A percentile compares a stretch with the other conserved stretches of the same genome.
phyloP scores from a whole-genome alignment of 371 early-diverging fungal species.

The Zopfochytrium polystomum region DNA sequence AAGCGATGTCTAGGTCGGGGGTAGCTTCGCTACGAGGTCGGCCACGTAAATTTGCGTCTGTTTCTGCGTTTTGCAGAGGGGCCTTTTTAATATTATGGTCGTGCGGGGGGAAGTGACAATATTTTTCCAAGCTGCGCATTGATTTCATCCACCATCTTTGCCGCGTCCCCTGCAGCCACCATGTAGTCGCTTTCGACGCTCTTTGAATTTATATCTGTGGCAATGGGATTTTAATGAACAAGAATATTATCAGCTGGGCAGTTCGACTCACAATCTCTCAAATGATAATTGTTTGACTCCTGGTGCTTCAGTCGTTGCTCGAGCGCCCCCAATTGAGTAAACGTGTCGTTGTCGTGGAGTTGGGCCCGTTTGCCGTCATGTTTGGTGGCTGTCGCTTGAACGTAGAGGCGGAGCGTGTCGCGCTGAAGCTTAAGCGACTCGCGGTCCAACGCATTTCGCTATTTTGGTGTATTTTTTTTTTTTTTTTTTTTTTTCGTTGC shows the following conservation, averaged over 20 bases:
- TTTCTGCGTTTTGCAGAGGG: too few relatives aligned
- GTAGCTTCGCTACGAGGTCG: too few relatives aligned
- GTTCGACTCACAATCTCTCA: constrained; percentile 43
- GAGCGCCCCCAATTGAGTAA: constrained; percentile 43
- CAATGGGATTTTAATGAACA: constrained; percentile 4
- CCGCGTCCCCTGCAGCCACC: constrained; percentile 32
- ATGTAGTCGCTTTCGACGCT: constrained; percentile 49
- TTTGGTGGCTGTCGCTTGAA: constrained; percentile 23
- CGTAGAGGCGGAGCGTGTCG: constrained; percentile 31
- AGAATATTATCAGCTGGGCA: neutral
- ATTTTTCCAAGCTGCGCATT: constrained; percentile 42
- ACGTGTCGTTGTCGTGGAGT: constrained; percentile 54
- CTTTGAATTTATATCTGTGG: constrained; percentile 40
- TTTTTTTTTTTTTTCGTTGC: too few relatives aligned
- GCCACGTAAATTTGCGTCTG: too few relatives aligned
- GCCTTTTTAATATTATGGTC: constrained; percentile 22
- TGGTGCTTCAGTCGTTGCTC: constrained; percentile 47
- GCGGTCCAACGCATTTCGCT: constrained; percentile 39
- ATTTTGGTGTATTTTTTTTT: neutral
- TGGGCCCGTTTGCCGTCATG: constrained; percentile 42
- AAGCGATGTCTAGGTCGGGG: constrained; percentile 46
- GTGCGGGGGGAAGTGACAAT: constrained; percentile 41
- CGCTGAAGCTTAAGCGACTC: constrained; percentile 31
- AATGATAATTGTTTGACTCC: constrained; percentile 43
- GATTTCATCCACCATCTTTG: constrained; percentile 41